These are phyloP conservation scores for Vigna hirtella DNA, from an alignment of 306 rosid species.

Conservation along the genomic window DNA sequence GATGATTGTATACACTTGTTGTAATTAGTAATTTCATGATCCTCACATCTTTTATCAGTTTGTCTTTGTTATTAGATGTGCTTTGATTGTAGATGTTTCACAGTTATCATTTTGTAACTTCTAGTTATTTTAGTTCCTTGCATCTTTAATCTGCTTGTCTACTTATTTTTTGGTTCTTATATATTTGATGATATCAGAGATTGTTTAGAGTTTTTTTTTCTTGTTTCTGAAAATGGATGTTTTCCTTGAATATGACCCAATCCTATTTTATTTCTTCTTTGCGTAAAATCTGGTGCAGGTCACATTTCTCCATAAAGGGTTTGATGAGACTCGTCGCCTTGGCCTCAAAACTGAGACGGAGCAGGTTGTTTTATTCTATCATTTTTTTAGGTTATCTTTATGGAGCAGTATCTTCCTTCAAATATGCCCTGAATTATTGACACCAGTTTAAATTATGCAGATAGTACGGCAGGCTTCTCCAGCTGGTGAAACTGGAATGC, in stretches of 20 bases:
- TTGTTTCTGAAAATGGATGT: conserved; percentile 12
- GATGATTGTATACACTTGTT: conserved; percentile 7
- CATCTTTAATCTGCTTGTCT: conserved; percentile 16
- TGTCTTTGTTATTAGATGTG: conserved; percentile 4
- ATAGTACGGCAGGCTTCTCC: conserved; percentile 87
- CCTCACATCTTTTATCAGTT: not conserved
- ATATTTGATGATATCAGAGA: not conserved
- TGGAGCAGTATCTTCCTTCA: conserved; percentile 29
- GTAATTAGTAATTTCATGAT: not conserved
- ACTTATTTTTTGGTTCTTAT: conserved; percentile 25
- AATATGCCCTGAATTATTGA: conserved; percentile 39
- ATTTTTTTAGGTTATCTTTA: conserved; percentile 1
- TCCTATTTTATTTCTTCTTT: conserved; percentile 26
- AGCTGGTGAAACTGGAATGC: conserved; percentile 92
- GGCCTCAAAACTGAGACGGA: conserved; percentile 91
- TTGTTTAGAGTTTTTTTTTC: conserved; percentile 14
- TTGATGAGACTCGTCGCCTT: conserved; percentile 95
- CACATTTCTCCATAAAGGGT: conserved; percentile 96
- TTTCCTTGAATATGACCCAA: conserved; percentile 25
- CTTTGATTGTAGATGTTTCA: conserved; percentile 18
- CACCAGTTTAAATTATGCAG: conserved; percentile 55
- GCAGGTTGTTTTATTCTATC: conserved; percentile 69
- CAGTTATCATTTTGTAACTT: not conserved
- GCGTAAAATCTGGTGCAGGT: conserved; percentile 55
- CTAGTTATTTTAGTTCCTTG: conserved; percentile 16